Evolutionary conservation across 371 early-diverging fungal species (phyloP).

Genomic region (Basidiobolus meristosporus): DNA sequence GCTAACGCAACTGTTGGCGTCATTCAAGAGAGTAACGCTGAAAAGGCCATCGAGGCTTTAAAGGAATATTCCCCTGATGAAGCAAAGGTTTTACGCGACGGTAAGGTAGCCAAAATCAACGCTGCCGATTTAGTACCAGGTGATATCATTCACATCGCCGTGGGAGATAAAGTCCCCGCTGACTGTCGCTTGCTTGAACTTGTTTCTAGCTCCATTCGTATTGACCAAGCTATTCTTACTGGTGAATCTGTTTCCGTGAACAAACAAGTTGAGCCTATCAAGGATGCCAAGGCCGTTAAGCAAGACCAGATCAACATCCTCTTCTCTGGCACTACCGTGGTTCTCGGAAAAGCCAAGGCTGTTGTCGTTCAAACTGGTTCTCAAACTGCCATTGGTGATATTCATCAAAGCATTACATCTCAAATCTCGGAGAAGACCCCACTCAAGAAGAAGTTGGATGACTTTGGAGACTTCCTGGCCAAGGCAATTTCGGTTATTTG

Average conservation of each 20-base stretch:
- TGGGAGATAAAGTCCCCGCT: slow-evolving; percentile 93
- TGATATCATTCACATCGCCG: slow-evolving; percentile 74
- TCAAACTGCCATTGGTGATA: slow-evolving; percentile 83
- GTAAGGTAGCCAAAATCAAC: slow-evolving; percentile 37
- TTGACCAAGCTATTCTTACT: slow-evolving; percentile 91
- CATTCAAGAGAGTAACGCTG: slow-evolving; percentile 88
- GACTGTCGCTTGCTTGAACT: slow-evolving; percentile 74
- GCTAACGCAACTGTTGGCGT: slow-evolving; percentile 96
- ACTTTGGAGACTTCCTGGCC: slow-evolving; percentile 91
- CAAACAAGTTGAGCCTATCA: slow-evolving; percentile 46
- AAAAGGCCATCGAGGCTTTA: slow-evolving; percentile 91
- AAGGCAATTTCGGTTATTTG: slow-evolving; percentile 82
- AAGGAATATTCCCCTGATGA: slow-evolving; percentile 90
- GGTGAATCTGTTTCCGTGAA: slow-evolving; percentile 90
- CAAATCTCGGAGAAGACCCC: slow-evolving; percentile 86
- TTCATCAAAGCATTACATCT: slow-evolving; percentile 67
- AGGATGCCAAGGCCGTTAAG: slow-evolving; percentile 59
- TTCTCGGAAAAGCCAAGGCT: slow-evolving; percentile 75
- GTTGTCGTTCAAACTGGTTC: slow-evolving; percentile 79
- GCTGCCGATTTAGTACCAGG: slow-evolving; percentile 88
- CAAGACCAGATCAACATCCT: slow-evolving; percentile 90
- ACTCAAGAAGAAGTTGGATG: slow-evolving; percentile 83
- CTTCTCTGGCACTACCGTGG: slow-evolving; percentile 90
- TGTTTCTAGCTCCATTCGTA: slow-evolving; percentile 57
- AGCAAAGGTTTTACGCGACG: slow-evolving; percentile 72